Evolutionary conservation across 805 yeast species (phyloP).

Genomic region (Sporopachydermia quercuum): DNA sequence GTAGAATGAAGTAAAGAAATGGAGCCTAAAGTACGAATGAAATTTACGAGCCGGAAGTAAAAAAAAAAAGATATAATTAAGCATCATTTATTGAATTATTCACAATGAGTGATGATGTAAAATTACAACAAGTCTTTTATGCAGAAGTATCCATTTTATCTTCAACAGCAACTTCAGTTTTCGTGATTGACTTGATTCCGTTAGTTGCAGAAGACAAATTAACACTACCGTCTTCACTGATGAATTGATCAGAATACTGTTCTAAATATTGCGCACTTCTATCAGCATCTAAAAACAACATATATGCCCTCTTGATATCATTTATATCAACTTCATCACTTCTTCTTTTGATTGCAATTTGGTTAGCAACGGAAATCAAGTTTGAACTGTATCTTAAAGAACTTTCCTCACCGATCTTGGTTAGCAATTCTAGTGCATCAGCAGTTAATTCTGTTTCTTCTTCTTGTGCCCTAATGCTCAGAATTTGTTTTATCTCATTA

Average conservation of each 20-base stretch:
- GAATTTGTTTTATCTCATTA: conserved; percentile 76
- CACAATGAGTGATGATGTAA: no score
- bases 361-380: conserved; percentile 79
- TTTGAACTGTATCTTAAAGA: conserved; percentile 87
- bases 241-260: conserved; percentile 50
- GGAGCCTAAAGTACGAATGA: no score
- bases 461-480: conserved; percentile 81
- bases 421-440: conserved; percentile 76
- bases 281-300: conserved; percentile 74
- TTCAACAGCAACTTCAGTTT: conserved; percentile 19
- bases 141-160: conserved; percentile 27
- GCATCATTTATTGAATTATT: no score
- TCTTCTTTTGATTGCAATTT: conserved; percentile 73
- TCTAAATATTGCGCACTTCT: conserved; percentile 80
- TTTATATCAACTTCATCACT: conserved; percentile 50
- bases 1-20: neutral
- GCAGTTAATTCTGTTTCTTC: conserved; percentile 77
- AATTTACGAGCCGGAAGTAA: no score
- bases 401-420: conserved; percentile 82
- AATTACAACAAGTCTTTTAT: no score
- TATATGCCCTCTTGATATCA: conserved; percentile 78
- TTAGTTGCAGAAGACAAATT: conserved; percentile 24
- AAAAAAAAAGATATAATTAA: no score
- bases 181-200: conserved; percentile 18
- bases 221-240: conserved; percentile 69